Base-by-base conservation (phyloP, 2,329 filamentous ascomycete species). In the Apiospora arundinis region DNA sequence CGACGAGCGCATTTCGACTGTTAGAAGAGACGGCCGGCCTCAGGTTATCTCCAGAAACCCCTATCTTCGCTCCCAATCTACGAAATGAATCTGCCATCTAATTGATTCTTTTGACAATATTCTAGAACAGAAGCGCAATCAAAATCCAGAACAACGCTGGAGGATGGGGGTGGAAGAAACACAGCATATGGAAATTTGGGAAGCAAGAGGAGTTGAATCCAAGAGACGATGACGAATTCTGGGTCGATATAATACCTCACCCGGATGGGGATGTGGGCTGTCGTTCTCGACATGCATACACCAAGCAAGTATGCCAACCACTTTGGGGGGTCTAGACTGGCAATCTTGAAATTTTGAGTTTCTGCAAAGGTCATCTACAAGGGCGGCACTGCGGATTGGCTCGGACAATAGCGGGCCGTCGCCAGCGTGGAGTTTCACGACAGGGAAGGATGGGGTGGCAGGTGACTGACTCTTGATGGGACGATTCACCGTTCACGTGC, bases 221-320 rank as follows among this genome's bases (percentile, higher is more conserved):
- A n/a, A n/a, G n/a, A n/a, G n/a, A n/a, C n/a, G n/a, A n/a, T 63
- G 56, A 63, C 56, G 56, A n/a, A 63, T 40, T 32, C 28, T 21
- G 32, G 4, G 56, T 21, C 21, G 3, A 40, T 63, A 63, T 40
- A 7, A 7, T 9, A n/a, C 56, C 32, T 40, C 56, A 32, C 32
- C 32, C 56, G 37, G 18, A 32, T 63, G 11, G 4, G 37, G 18
- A 32, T 63, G 11, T 11, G 18, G 32, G 28, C 18, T n/a, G 56
- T 40, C 32, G 11, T 37, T 28, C 25, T 23, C 3, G 28, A 56
- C 4, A 14, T 37, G 14, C 18, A 16, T 63, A n/a, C 4, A 11
- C 7, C 56, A 18, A 16, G 42, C 14, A 16, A 18, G 14, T 12
- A 63, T 12, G 9, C 21, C 8, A 23, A 12, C 56, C 56, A 4